These are phyloP conservation scores for Wallacemonas rigidus DNA, from an alignment of 208 protist genomes.

Conservation along the genomic window DNA sequence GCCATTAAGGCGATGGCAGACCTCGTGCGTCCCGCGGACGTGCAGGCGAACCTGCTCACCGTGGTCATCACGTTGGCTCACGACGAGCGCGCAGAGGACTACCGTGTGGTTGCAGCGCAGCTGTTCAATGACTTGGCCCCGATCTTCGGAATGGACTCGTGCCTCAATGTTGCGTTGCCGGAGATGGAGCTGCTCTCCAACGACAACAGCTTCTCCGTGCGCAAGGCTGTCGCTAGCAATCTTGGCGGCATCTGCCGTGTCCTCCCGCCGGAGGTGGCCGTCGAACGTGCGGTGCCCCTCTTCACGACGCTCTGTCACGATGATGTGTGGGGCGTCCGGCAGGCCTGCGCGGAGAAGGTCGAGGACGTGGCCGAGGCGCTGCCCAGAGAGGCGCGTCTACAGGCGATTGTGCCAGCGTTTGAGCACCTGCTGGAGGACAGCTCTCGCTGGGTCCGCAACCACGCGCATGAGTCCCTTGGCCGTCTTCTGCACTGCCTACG, in stretches of 20 bases:
- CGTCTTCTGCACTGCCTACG: conserved; percentile 92
- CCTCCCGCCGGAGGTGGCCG: conserved; percentile 37
- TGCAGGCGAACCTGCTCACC: conserved; percentile 85
- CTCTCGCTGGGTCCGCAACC: conserved; percentile 93
- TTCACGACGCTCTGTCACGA: conserved; percentile 92
- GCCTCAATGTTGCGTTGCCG: conserved; percentile 67
- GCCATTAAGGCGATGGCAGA: conserved; percentile 81
- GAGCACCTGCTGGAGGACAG: conserved; percentile 77
- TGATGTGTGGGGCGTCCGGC: conserved; percentile 96
- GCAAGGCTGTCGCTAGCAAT: conserved; percentile 84
- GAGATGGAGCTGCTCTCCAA: conserved; percentile 87
- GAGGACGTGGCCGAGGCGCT: conserved; percentile 72
- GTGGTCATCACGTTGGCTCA: conserved; percentile 92
- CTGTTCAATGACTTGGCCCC: conserved; percentile 88
- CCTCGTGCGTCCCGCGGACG: conserved; percentile 81
- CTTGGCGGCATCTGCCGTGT: conserved; percentile 71
- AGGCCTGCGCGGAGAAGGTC: conserved; percentile 92
- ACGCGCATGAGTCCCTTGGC: conserved; percentile 91
- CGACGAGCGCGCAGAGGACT: conserved; percentile 95
- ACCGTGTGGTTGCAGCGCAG: conserved; percentile 91
- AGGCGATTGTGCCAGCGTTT: conserved; percentile 73
- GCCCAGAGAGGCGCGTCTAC: conserved; percentile 50
- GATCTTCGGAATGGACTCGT: conserved; percentile 74
- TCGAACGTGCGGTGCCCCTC: conserved; percentile 63
- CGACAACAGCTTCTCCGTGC: conserved; percentile 90